These are phyloP conservation scores for Alternaria gaisen DNA, from an alignment of 2,329 filamentous ascomycete species.

Conservation along the genomic window DNA sequence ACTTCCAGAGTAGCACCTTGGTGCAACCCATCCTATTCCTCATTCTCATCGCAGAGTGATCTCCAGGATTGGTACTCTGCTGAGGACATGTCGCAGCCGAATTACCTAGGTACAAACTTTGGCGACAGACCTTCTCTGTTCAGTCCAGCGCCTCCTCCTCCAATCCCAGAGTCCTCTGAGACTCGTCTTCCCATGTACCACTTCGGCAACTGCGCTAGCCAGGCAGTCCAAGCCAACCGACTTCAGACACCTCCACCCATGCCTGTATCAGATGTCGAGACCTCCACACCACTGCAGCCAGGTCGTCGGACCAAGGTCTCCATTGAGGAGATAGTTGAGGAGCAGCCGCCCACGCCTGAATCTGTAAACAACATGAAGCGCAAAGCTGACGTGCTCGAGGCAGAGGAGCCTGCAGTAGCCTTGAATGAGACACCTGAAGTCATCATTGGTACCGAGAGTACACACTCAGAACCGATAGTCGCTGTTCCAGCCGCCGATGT, in stretches of 20 bases:
- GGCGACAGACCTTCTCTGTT: constrained; percentile 19
- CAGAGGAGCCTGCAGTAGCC: constrained; percentile 11
- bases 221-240: constrained; percentile 11
- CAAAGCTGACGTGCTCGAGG: constrained; percentile 41
- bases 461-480: neutral
- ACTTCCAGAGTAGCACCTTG: constrained; percentile 21
- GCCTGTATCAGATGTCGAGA: constrained; percentile 13
- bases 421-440: neutral
- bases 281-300: constrained; percentile 23
- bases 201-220: neutral
- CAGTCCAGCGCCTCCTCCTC: constrained; percentile 17
- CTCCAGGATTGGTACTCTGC: constrained; percentile 13
- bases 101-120: constrained; percentile 19
- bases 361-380: constrained; percentile 43
- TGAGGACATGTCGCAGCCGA: constrained; percentile 8
- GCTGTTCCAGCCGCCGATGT: neutral
- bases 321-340: constrained; percentile 46
- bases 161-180: constrained; percentile 11
- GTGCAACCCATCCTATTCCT: constrained; percentile 11
- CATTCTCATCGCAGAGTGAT: constrained; percentile 18
- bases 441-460: neutral
- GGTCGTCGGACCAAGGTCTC: constrained; percentile 39
- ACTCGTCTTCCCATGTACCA: neutral
- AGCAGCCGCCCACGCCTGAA: constrained; percentile 42
- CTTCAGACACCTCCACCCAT: constrained; percentile 34